Conservation (phyloP, 441 rosid genomes). For the Erysimum pusillum region DNA sequence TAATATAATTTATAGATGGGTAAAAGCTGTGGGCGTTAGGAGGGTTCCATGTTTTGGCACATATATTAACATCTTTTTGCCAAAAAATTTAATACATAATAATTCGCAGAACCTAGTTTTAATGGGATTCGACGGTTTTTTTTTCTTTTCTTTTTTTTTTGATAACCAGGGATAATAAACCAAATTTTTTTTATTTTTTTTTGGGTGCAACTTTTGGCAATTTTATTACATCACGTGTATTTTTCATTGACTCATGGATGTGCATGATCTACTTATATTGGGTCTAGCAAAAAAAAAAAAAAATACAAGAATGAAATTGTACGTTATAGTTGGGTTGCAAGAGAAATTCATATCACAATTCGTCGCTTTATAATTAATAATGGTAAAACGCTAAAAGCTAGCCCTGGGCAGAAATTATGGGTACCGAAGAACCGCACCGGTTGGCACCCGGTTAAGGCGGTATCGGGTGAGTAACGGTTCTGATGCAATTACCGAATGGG, state of each 20-base stretch:
- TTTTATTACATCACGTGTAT: no score
- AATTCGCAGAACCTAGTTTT: conserved; percentile 28
- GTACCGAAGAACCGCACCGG: no score
- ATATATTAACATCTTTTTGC: not conserved
- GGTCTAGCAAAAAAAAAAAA: not conserved
- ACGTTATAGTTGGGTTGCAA: not conserved
- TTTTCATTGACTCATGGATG: no score
- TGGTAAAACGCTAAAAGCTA: no score
- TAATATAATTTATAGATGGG: conserved; percentile 15
- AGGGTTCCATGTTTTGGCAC: conserved; percentile 17
- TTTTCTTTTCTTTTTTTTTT: no score
- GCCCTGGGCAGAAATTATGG: no score
- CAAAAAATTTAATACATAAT: not conserved
- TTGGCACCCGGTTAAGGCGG: no score
- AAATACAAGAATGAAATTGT: not conserved
- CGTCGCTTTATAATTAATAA: not conserved
- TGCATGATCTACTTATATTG: conserved; percentile 1
- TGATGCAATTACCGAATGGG: no score
- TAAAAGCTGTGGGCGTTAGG: conserved; percentile 37
- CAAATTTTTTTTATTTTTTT: no score
- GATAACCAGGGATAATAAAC: no score
- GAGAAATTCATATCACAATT: not conserved
- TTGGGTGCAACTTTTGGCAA: no score
- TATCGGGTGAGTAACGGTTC: no score
- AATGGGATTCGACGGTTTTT: conserved; percentile 14